Conservation (phyloP, 2,329 filamentous ascomycete genomes). For the Colletotrichum eremochloae region DNA sequence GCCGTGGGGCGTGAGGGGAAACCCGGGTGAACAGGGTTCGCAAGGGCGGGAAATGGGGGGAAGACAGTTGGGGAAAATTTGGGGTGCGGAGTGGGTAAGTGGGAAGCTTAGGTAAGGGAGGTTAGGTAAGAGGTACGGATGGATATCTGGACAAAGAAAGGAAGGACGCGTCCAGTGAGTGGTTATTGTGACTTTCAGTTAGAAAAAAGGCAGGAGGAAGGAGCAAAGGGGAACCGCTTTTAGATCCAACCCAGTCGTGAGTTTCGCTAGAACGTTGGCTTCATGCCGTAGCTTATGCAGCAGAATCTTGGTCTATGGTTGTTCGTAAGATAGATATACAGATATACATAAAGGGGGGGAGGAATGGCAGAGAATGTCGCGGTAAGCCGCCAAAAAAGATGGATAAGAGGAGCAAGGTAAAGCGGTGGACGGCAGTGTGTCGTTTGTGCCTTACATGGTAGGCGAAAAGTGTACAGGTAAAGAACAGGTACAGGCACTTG, state of each 20-base stretch:
- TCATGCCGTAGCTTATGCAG: background rate
- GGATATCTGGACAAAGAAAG: background rate
- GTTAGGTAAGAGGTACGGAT: too few species aligned
- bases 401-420: background rate
- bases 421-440: background rate
- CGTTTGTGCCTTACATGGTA: constrained; percentile 3
- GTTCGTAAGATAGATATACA: background rate
- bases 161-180: background rate
- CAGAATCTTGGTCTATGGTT: background rate
- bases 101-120: too few species aligned
- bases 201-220: background rate
- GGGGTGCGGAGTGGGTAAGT: background rate
- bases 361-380: background rate
- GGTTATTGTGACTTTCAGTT: background rate
- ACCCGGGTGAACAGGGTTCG: background rate
- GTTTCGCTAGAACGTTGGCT: background rate
- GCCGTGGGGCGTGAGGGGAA: constrained; percentile 21
- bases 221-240: background rate
- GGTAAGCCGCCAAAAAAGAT: background rate
- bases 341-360: too few species aligned
- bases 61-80: constrained; percentile 27
- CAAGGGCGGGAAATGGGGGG: background rate
- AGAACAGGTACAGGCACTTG: too few species aligned
- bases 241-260: background rate
- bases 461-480: too few species aligned